Base-by-base conservation (phyloP, 2,329 filamentous ascomycete genomes). In the Metarhizium guizhouense region DNA sequence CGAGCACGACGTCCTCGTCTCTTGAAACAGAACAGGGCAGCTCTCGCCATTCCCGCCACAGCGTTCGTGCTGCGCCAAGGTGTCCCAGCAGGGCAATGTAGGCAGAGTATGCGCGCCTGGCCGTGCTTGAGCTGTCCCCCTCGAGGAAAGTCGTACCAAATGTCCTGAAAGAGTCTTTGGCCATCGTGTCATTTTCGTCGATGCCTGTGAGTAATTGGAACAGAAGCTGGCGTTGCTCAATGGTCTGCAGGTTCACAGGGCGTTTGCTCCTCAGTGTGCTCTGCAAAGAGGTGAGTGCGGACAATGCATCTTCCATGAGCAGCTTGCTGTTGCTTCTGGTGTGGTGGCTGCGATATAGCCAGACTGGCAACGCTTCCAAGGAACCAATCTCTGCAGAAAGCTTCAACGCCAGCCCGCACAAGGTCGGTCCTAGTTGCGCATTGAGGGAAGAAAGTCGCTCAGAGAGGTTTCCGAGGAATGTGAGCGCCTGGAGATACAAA, bases 381-480 rank as follows among this genome's bases (percentile, higher is more conserved):
- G 62, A 59, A 48, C 60, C 63, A 18, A 64, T 57, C 34, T 63
- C 56, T 32, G 67, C 67, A 25, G 72, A 70, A 42, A 69, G 56
- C 51, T 56, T 59, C 52, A 73, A 56, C 1, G 63, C 70, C 34
- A 68, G 55, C 16, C 63, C 62, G 47, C 66, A 64, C 8, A 76
- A 57, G 2, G 63, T 49, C 0, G 58, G 47, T 13, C 68, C 63
- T 6, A 73, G 48, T 29, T 60, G 55, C 6, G 60, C 52, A 5
- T 57, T 59, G 20, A 62, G 56, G 7, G 57, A 57, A 3, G 66
- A 61, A 10, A 74, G 61, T 47, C 66, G 68, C 47, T 72, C 63
- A 30, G 65, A 60, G 14, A 78, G 54, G 57, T 76, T 75, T 54
- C 76, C 73, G 29, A 78, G 59, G 52, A 78, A 68, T 1, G 63